phyloP scores from a whole-genome alignment of 2,329 filamentous ascomycete species.

The Claviceps maximensis region DNA sequence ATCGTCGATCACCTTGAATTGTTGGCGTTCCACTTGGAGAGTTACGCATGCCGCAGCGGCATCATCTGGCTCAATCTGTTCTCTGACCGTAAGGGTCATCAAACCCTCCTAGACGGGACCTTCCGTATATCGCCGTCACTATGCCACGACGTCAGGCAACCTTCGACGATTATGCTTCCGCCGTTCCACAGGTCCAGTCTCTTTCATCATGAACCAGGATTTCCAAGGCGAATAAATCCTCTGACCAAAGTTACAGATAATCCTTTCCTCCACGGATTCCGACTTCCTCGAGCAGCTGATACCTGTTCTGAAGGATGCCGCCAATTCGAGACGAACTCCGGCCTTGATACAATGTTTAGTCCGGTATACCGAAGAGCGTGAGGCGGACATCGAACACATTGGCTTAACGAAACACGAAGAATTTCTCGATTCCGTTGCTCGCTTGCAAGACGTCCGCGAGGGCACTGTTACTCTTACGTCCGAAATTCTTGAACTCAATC shows the following conservation, averaged over 20 bases:
- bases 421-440: conserved; percentile 86
- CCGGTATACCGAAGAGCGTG: conserved; percentile 73
- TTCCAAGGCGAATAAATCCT: neutral
- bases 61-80: neutral
- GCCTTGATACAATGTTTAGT: conserved; percentile 58
- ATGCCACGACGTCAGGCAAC: conserved; percentile 34
- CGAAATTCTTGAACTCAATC: conserved; percentile 84
- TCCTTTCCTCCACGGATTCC: conserved; percentile 77
- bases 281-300: conserved; percentile 96
- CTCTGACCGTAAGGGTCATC: neutral
- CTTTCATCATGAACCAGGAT: neutral
- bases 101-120: neutral
- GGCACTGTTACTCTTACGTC: conserved; percentile 78
- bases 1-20: neutral
- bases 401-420: conserved; percentile 95
- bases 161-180: conserved; percentile 33
- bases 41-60: neutral
- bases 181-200: conserved; percentile 29
- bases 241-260: conserved; percentile 48
- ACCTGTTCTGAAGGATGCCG: conserved; percentile 82
- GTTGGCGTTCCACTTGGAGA: neutral
- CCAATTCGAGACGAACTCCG: conserved; percentile 56
- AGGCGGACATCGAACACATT: conserved; percentile 84
- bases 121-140: conserved; percentile 7
- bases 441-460: conserved; percentile 82